Base-by-base conservation (phyloP, 441 rosid genomes). In the Pelargonium citronellum region DNA sequence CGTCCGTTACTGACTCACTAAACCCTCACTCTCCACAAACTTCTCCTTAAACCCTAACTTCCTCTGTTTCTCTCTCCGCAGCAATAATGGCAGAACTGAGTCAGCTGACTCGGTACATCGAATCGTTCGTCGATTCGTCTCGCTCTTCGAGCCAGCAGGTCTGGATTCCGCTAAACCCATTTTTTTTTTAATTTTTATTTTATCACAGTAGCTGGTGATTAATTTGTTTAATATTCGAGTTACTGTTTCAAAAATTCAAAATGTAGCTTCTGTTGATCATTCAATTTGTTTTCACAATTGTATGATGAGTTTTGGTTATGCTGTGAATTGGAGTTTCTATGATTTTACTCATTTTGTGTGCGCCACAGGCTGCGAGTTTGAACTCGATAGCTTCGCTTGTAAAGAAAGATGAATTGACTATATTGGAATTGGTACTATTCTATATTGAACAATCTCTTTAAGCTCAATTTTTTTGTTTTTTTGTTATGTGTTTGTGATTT, bases 111-210 rank as follows among this genome's bases (percentile, higher is more conserved):
- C 87, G 68, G 65, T 79, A 88, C 80, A 79, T 92, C 64, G 98
- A 89, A 78, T 78, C 89, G 43, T 92, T 74, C 74, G 89, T 92
- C 53, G 92, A 87, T 74, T 69, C 79, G 2, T 77, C 94, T 64
- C 82, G 83, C 69, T 79, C 94, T 73, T 69, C 85, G 46, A 41
- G 77, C 67, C 85, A 84, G 67, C 97, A 91, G 91, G 98, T 92
- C 44, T 69, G 64, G 13, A 17, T 67, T 62, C 62, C 7, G 1
- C 30, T 20, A 66, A 20, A 12, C 12, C 58, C 5, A 41, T 24
- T 51, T 62, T 7, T 64, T 17, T 3, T 65, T 64, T 44, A 20
- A 39, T 22, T 1, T 22, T 64, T 27, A 19, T 5, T 53, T 30
- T n/a, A 7, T 17, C 61, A 55, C 61, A 16, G 61, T 15, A n/a